These are phyloP conservation scores for Leccinum disarticulatum DNA, from an alignment of 768 basidiomycete genomes.

Conservation along the genomic window DNA sequence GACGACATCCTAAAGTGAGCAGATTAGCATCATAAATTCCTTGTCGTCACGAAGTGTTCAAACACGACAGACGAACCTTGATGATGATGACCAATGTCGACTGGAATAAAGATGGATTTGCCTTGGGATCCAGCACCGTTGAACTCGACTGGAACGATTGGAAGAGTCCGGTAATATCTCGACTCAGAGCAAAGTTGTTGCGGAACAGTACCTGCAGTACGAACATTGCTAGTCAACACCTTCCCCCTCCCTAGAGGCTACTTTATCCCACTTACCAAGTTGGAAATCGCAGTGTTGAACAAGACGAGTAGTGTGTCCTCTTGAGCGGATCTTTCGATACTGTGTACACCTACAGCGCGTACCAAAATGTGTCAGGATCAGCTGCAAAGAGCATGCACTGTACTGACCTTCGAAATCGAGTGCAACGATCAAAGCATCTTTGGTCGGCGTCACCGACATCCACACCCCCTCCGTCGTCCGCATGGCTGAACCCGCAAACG, in stretches of 20 bases:
- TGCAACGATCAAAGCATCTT: slow-evolving; percentile 52
- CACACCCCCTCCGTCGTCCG: slow-evolving; percentile 67
- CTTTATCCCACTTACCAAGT: slow-evolving; percentile 48
- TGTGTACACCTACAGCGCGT: slow-evolving; percentile 47
- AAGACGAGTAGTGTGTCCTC: slow-evolving; percentile 63
- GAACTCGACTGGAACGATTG: slow-evolving; percentile 63
- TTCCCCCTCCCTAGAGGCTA: too few species aligned
- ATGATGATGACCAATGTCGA: slow-evolving; percentile 62
- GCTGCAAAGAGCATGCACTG: fast-evolving
- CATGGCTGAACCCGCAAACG: slow-evolving; percentile 67
- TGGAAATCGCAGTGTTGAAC: slow-evolving; percentile 66
- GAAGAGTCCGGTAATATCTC: slow-evolving; percentile 60
- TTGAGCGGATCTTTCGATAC: slow-evolving; percentile 61
- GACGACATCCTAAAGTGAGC: slow-evolving; percentile 52
- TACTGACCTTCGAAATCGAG: slow-evolving; percentile 61
- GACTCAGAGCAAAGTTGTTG: slow-evolving; percentile 62
- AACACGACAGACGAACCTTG: slow-evolving; percentile 39
- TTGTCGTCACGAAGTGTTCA: neutral
- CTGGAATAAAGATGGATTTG: slow-evolving; percentile 58
- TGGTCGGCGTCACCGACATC: slow-evolving; percentile 65
- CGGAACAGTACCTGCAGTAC: slow-evolving; percentile 56
- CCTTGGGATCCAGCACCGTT: slow-evolving; percentile 54
- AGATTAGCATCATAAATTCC: neutral
- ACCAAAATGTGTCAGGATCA: neutral
- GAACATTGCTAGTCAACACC: neutral